Evolutionary conservation across 2,329 filamentous ascomycete species (phyloP).

Genomic region (Zasmidium cellare): DNA sequence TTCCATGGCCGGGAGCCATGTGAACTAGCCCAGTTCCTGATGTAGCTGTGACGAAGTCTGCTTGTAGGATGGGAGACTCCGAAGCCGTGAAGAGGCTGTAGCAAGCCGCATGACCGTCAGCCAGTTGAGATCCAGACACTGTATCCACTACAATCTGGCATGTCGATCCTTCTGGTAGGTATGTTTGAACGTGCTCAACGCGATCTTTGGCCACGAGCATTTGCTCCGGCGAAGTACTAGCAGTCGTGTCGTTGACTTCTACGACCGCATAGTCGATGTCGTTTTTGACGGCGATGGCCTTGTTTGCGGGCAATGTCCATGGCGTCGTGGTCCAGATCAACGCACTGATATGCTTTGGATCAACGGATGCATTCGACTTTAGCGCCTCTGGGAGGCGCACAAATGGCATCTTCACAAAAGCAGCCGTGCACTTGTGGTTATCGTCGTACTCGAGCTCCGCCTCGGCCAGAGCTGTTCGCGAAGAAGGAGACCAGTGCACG

Average conservation of each 20-base stretch:
- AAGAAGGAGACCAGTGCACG: conserved; percentile 84
- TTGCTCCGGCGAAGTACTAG: conserved; percentile 33
- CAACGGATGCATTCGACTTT: conserved; percentile 32
- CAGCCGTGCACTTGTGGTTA: conserved; percentile 67
- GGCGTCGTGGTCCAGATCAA: conserved; percentile 99
- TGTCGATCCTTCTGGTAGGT: conserved; percentile 50
- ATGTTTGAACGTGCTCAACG: conserved; percentile 57
- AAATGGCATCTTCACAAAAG: conserved; percentile 79
- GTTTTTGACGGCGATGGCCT: conserved; percentile 77
- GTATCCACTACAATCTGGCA: conserved; percentile 53
- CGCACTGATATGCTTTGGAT: conserved; percentile 63
- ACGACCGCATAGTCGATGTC: conserved; percentile 66
- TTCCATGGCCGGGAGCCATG: conserved; percentile 89
- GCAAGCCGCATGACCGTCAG: conserved; percentile 40
- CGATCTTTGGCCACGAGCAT: conserved; percentile 73
- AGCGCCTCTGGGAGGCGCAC: conserved; percentile 48
- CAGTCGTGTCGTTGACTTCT: conserved; percentile 7
- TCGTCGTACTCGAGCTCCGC: conserved; percentile 84
- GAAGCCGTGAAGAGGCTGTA: conserved; percentile 43
- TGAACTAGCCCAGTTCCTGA: conserved; percentile 97
- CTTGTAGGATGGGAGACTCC: conserved; percentile 68
- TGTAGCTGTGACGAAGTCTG: conserved; percentile 82
- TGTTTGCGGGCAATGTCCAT: conserved; percentile 94
- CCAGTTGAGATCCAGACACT: conserved; percentile 66
- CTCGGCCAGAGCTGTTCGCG: conserved; percentile 76